phyloP scores from a whole-genome alignment of 176 grass and related monocot species.

The Elaeis guineensis region DNA sequence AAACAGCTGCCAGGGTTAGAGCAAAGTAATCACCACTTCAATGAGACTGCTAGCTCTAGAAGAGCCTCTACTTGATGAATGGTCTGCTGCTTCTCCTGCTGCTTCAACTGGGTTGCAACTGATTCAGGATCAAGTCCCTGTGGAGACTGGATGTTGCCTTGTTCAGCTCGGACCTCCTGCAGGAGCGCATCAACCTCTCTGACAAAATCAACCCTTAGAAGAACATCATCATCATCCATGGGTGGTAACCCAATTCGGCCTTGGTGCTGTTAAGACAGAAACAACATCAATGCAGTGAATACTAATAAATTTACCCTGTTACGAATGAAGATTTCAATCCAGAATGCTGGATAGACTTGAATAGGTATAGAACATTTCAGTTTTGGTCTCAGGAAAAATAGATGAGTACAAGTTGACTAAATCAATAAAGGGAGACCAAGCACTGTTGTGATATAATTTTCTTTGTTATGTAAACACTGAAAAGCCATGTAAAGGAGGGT shows the following conservation, averaged over 20 bases:
- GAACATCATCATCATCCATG: constrained; percentile 43
- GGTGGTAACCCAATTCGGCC: constrained; percentile 61
- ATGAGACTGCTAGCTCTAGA: constrained; percentile 49
- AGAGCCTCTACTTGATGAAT: constrained; percentile 68
- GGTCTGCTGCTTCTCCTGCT: constrained; percentile 69
- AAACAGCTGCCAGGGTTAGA: neutral
- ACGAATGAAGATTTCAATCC: neutral
- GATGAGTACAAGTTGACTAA: no score
- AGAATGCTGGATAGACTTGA: neutral
- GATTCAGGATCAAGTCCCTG: constrained; percentile 68
- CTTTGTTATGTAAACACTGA: no score
- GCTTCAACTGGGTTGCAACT: constrained; percentile 61
- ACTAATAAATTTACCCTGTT: neutral
- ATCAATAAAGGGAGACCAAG: no score
- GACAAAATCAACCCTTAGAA: constrained; percentile 86
- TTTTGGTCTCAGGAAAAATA: no score
- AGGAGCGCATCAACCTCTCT: constrained; percentile 68
- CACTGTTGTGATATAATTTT: no score
- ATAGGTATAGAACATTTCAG: no score
- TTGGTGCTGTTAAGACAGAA: constrained; percentile 37
- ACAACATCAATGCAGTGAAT: neutral
- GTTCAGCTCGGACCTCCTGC: constrained; percentile 60
- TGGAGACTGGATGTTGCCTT: constrained; percentile 30
- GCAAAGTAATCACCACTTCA: constrained; percentile 54
- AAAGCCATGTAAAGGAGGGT: no score